These are phyloP conservation scores for Amaranthus tricolor DNA, from an alignment of 179 eudicot genomes.

Conservation along the genomic window DNA sequence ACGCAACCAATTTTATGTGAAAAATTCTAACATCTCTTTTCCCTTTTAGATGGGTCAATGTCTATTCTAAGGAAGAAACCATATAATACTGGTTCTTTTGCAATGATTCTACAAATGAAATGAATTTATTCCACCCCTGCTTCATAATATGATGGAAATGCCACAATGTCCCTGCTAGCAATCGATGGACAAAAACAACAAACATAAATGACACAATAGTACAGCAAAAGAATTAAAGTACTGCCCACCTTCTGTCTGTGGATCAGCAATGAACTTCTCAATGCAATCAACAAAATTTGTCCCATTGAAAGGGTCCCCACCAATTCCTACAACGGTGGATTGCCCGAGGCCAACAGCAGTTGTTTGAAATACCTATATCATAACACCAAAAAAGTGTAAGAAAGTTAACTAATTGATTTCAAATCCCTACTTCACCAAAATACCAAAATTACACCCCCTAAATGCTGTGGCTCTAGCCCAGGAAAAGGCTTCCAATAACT, in stretches of 20 bases:
- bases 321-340: constrained; percentile 96
- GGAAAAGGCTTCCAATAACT: no score
- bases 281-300: constrained; percentile 97
- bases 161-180: not conserved
- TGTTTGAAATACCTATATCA: constrained; percentile 88
- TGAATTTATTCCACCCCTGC: not conserved
- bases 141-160: not conserved
- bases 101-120: not conserved
- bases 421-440: not conserved
- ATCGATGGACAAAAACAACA: not conserved
- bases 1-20: not conserved
- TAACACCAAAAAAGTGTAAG: constrained; percentile 1
- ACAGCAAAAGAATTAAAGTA: not conserved
- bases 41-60: no score
- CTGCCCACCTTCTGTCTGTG: constrained; percentile 88
- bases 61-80: not conserved
- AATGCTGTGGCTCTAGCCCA: no score
- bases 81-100: not conserved
- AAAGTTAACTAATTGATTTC: not conserved
- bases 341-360: constrained; percentile 97
- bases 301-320: constrained; percentile 99
- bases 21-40: not conserved
- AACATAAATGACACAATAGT: no score
- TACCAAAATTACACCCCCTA: not conserved
- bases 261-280: constrained; percentile 87